Percentiles rank a stretch among this genome's conserved stretches.
phyloP scores from a whole-genome alignment of 2,329 filamentous ascomycete genomes.

The Botrytis fabae region DNA sequence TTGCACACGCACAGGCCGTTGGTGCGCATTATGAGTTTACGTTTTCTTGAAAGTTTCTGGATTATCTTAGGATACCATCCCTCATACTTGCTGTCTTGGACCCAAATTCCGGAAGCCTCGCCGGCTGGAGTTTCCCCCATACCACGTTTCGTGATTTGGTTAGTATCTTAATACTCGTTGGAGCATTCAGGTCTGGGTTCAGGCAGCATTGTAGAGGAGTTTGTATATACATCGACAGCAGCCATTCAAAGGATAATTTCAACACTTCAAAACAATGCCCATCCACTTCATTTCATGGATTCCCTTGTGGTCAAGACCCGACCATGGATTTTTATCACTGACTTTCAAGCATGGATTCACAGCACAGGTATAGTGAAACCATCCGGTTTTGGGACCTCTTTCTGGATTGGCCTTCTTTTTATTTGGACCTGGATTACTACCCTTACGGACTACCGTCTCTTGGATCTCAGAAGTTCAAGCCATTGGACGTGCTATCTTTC shows the following conservation, averaged over 20 bases:
- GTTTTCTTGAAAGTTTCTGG: conserved; percentile 30
- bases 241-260: conserved; percentile 28
- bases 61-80: conserved; percentile 35
- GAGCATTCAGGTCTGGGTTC: conserved; percentile 29
- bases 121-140: conserved; percentile 26
- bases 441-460: conserved; percentile 7
- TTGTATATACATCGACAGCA: conserved; percentile 33
- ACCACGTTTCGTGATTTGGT: conserved; percentile 27
- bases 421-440: conserved; percentile 18
- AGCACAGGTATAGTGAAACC: conserved; percentile 23
- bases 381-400: conserved; percentile 19
- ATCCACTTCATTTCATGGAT: conserved; percentile 18
- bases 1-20: conserved; percentile 40
- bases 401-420: conserved; percentile 11
- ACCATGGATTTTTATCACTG: conserved; percentile 24
- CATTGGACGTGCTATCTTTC: conserved; percentile 5
- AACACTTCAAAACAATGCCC: conserved; percentile 21
- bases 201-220: conserved; percentile 32
- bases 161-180: conserved; percentile 32
- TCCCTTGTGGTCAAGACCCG: conserved; percentile 21
- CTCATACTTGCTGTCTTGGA: conserved; percentile 39
- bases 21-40: conserved; percentile 31
- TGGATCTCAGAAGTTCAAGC: conserved; percentile 4
- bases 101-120: conserved; percentile 30
- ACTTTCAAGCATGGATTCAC: conserved; percentile 13